Percentiles rank a stretch among this genome's conserved stretches.
Conservation (phyloP, 2,329 filamentous ascomycete genomes). For the Epichloe sibirici region DNA sequence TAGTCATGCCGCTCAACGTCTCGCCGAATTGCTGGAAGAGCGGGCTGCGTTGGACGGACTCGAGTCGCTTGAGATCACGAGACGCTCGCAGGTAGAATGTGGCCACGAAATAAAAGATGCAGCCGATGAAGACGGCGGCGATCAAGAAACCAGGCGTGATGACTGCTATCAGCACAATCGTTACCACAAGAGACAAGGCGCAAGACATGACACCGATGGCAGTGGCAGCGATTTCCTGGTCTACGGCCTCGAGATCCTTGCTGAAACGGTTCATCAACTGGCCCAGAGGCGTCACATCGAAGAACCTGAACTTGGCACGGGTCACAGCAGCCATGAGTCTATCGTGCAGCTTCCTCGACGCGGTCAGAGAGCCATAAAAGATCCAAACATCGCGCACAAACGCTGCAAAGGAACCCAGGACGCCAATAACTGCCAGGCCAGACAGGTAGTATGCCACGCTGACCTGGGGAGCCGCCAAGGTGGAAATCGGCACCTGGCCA, state of each 20-base stretch:
- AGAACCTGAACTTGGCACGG: slow-evolving; percentile 92
- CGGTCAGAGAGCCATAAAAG: slow-evolving; percentile 82
- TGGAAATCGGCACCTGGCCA: slow-evolving; percentile 6
- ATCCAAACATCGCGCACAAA: slow-evolving; percentile 75
- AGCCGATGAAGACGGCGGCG: slow-evolving; percentile 71
- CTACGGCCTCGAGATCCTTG: slow-evolving; percentile 88
- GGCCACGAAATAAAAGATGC: slow-evolving; percentile 72
- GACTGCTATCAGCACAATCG: slow-evolving; percentile 71
- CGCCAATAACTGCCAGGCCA: slow-evolving; percentile 70
- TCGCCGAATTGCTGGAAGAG: slow-evolving; percentile 97
- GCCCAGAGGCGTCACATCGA: slow-evolving; percentile 88
- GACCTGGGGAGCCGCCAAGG: slow-evolving; percentile 41
- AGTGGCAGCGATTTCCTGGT: slow-evolving; percentile 89
- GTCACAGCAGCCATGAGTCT: slow-evolving; percentile 67
- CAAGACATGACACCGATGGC: slow-evolving; percentile 66
- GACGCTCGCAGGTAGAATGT: slow-evolving; percentile 84
- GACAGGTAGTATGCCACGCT: slow-evolving; percentile 74
- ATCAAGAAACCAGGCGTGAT: slow-evolving; percentile 89
- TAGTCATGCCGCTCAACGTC: slow-evolving; percentile 87
- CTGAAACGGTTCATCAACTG: slow-evolving; percentile 98
- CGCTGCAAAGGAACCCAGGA: slow-evolving; percentile 68
- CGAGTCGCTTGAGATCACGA: slow-evolving; percentile 87
- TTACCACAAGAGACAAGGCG: slow-evolving; percentile 60
- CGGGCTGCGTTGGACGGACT: slow-evolving; percentile 87
- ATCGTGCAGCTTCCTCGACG: slow-evolving; percentile 74